Evolutionary conservation across 139 green algal species (phyloP).

Genomic region (Zygnema cylindricum): DNA sequence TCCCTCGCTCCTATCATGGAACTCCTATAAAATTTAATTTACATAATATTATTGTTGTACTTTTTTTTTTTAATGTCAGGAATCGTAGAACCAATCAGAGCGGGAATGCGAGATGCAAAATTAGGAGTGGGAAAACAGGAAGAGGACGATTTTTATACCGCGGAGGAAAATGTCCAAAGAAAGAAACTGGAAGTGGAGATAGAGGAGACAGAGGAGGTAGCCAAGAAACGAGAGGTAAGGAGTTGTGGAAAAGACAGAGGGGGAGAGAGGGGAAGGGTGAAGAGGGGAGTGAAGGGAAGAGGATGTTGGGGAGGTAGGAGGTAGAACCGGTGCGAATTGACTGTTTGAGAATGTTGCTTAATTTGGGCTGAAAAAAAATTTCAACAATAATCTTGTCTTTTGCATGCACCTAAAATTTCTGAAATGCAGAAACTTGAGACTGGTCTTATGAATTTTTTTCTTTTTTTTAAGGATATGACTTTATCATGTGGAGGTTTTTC

Average conservation of each 20-base stretch:
- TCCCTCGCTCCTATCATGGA: background rate
- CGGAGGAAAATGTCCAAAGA: slow-evolving; percentile 71
- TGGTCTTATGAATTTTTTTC: no score
- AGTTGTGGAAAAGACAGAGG: no score
- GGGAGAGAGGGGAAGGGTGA: no score
- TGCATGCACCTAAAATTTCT: no score
- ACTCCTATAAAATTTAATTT: background rate
- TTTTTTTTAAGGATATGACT: no score
- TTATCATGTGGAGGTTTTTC: no score
- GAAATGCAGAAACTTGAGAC: no score
- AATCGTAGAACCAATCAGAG: slow-evolving; percentile 78
- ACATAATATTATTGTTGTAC: background rate
- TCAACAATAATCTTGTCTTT: no score
- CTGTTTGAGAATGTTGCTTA: no score
- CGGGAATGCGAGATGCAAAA: slow-evolving; percentile 71
- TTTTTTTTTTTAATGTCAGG: slow-evolving; percentile 50
- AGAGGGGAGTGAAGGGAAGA: no score
- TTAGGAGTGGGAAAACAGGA: slow-evolving; percentile 84
- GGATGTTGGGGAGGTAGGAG: background rate
- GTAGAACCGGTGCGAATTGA: no score
- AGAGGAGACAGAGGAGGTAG: slow-evolving; percentile 76
- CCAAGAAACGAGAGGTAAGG: slow-evolving; percentile 55
- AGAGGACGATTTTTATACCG: slow-evolving; percentile 80
- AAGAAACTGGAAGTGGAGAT: slow-evolving; percentile 82
- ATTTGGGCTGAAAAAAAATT: no score